Evolutionary conservation across 306 rosid genomes (phyloP), one percentile per base, ranked within the genome.

Genomic region (Erythrophleum fordii): DNA sequence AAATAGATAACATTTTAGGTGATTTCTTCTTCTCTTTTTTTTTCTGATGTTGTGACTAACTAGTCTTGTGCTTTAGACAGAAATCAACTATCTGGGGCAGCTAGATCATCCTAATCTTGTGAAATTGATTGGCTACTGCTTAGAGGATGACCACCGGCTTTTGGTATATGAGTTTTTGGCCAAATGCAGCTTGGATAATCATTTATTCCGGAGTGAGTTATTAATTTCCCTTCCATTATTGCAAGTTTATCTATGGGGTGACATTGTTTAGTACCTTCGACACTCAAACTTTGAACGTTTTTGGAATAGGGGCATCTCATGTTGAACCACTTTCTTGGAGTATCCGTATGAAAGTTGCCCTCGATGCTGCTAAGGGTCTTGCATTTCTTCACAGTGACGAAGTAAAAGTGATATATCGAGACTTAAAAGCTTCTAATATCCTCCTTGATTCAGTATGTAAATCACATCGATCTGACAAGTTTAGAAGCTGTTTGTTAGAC

Each of bases 351-450:
- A 96, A 86, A 88, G 90, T 96, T 85, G 92, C 97, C 28, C 90
- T 93, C 52, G 94, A 88, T 64, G 95, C 99, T 83, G 99, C 99
- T 13, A 93, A 85, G 80, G 99, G 99, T 80, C 89, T 96, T 80
- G 99, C 95, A 56, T 96, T 77, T 83, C 99, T 96, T 84, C 99
- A 96, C 46, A 93, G 99, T 20, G 99, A 93, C 6, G 87, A 92
- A 85, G 99, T 89, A 20, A 92, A 86, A 93, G 99, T 96, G 81
- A 96, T 96, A 64, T 96, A 90, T 41, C 88, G 99, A 31, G 99
- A 96, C 89, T 88, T 96, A 22, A 96, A 96, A 80, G 79, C 97
- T 20, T 85, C 97, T 31, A 96, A 96, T 77, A 88, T 96, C 80
- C 85, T 96, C 59, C 93, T 96, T 0, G 99, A 90, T 77, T 87